Conservation (phyloP, 1,284 basidiomycete genomes). For the Naganishia cerealis region DNA sequence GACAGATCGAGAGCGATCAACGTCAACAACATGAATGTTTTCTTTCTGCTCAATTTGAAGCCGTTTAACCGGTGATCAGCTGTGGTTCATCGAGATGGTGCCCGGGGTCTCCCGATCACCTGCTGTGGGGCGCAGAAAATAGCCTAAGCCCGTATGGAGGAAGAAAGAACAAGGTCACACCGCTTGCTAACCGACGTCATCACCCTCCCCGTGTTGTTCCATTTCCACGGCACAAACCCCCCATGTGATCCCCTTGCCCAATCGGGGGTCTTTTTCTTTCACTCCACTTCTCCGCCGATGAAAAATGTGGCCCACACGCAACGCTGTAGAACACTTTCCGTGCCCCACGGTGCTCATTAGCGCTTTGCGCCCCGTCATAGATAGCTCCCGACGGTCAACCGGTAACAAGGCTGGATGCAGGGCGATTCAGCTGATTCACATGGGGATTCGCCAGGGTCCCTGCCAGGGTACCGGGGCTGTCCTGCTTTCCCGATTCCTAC, state of each 20-base stretch:
- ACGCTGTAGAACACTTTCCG: neutral
- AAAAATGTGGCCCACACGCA: neutral
- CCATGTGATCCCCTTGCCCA: neutral
- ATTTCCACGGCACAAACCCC: slow-evolving; percentile 1
- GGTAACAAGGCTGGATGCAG: neutral
- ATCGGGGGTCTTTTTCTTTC: neutral
- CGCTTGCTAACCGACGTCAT: slow-evolving; percentile 6
- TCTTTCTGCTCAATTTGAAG: too few relatives aligned
- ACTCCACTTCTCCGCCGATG: neutral
- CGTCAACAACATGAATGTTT: too few relatives aligned
- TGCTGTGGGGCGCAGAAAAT: neutral
- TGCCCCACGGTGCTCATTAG: slow-evolving; percentile 10
- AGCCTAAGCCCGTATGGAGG: neutral
- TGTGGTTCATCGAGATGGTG: neutral
- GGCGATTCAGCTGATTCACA: too few relatives aligned
- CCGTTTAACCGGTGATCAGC: too few relatives aligned
- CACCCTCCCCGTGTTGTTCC: neutral
- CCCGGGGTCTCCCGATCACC: neutral
- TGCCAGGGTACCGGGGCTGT: too few relatives aligned
- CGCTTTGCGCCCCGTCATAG: neutral
- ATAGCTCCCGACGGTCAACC: neutral
- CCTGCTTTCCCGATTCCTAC: too few relatives aligned
- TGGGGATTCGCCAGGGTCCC: too few relatives aligned
- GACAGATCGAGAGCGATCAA: too few relatives aligned
- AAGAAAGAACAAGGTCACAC: neutral